Evolutionary conservation across 2,329 filamentous ascomycete genomes (phyloP).

Genomic region (Sporothrix globosa): DNA sequence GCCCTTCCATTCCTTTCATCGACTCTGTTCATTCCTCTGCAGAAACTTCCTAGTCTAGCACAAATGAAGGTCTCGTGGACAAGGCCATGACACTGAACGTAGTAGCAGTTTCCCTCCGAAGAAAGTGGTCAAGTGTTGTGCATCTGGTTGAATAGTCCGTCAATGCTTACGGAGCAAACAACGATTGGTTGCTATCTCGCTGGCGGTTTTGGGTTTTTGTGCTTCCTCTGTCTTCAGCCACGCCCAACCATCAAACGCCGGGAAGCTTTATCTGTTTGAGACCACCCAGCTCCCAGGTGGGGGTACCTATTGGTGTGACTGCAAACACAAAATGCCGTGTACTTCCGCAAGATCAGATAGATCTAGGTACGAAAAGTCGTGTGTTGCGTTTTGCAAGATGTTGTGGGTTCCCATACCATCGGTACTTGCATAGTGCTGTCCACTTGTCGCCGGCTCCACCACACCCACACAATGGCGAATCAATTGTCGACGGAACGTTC

Average conservation of each 20-base stretch:
- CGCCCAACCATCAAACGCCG: neutral
- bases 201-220: neutral
- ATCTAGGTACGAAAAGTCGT: conserved; percentile 12
- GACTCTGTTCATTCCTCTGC: neutral
- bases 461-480: neutral
- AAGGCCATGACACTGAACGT: neutral
- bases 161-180: neutral
- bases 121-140: neutral
- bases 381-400: conserved; percentile 20
- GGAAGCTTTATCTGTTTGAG: conserved; percentile 14
- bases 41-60: no score
- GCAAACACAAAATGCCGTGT: conserved; percentile 20
- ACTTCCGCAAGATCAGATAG: conserved; percentile 6
- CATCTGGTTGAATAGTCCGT: neutral
- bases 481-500: neutral
- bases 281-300: conserved; percentile 7
- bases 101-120: neutral
- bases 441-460: neutral
- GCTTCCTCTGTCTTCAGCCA: neutral
- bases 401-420: neutral
- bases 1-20: neutral
- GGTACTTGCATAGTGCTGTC: neutral
- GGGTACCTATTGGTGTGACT: neutral
- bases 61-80: no score
- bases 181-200: no score